These are phyloP conservation scores for Malassezia sp. DNA, from an alignment of 1,284 basidiomycete species.

Conservation along the genomic window DNA sequence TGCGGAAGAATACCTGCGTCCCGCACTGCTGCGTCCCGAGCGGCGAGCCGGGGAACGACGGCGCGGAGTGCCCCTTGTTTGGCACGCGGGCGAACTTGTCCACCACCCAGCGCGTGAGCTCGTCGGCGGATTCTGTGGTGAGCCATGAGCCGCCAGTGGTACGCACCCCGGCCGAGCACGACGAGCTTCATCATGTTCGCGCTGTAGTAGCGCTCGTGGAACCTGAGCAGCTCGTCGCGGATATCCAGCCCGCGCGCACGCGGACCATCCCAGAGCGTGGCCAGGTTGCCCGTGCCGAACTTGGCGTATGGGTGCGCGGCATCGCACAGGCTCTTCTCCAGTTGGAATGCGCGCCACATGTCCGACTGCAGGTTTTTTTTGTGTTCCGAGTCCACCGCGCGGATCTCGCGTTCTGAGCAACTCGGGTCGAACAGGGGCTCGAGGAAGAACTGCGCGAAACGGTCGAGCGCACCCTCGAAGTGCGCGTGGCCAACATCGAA, in stretches of 20 bases:
- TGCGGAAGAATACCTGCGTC: constrained; percentile 74
- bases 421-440: constrained; percentile 79
- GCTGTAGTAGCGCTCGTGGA: constrained; percentile 88
- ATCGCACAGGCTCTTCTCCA: constrained; percentile 74
- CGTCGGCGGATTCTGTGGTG: constrained; percentile 75
- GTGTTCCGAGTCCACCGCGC: constrained; percentile 95
- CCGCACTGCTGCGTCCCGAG: constrained; percentile 49
- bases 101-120: constrained; percentile 61
- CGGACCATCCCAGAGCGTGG: constrained; percentile 62
- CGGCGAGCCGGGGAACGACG: constrained; percentile 66
- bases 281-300: constrained; percentile 82
- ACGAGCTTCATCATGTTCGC: constrained; percentile 86
- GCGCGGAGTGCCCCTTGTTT: constrained; percentile 58
- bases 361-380: constrained; percentile 96
- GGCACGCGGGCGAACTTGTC: constrained; percentile 65
- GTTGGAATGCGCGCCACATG: constrained; percentile 89
- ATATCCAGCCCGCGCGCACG: constrained; percentile 64
- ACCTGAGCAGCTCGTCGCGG: constrained; percentile 77
- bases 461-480: constrained; percentile 69
- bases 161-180: constrained; percentile 76
- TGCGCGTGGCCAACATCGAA: constrained; percentile 84
- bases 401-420: constrained; percentile 85
- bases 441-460: constrained; percentile 89
- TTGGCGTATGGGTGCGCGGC: constrained; percentile 76
- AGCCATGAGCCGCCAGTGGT: too few species aligned